Conservation (phyloP, 1,284 basidiomycete genomes). For the Tilletiopsis washingtonensis region DNA sequence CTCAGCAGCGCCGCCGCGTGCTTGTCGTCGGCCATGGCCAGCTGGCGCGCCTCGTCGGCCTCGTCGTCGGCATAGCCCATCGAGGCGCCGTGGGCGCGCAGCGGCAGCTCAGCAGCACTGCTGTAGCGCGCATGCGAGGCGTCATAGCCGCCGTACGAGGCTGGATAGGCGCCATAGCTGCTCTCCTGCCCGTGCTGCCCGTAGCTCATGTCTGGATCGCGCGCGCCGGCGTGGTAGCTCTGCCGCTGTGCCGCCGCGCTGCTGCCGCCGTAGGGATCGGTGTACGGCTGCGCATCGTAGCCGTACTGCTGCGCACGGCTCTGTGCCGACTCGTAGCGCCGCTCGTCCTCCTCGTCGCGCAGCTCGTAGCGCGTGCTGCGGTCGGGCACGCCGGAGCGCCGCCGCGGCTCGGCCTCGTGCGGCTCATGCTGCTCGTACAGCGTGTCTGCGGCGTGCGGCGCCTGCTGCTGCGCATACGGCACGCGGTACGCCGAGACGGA, state of each 20-base stretch:
- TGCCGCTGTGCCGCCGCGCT: too few species aligned
- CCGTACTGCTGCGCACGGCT: neutral
- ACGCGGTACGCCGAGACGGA: slow-evolving; percentile 31
- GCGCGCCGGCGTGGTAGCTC: neutral
- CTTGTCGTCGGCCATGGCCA: neutral
- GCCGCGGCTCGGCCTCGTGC: neutral
- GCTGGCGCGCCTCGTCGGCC: slow-evolving; percentile 33
- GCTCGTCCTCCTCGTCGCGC: too few species aligned
- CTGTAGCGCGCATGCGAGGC: slow-evolving; percentile 11
- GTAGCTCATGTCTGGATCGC: neutral
- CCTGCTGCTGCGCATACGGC: neutral
- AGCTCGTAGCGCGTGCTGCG: neutral
- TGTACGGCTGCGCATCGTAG: neutral
- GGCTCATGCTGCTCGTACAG: neutral
- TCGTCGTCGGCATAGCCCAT: slow-evolving; percentile 45
- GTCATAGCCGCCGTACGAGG: neutral
- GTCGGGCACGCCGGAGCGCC: too few species aligned
- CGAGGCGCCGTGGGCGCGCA: slow-evolving; percentile 16
- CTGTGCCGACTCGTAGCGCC: too few species aligned
- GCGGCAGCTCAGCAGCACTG: slow-evolving; percentile 20
- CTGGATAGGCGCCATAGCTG: neutral
- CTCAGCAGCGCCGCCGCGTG: slow-evolving; percentile 1
- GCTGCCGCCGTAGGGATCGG: neutral
- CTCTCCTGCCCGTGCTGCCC: neutral
- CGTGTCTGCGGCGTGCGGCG: neutral